Conservation (phyloP, 768 basidiomycete species). For the Kwoniella pini region DNA sequence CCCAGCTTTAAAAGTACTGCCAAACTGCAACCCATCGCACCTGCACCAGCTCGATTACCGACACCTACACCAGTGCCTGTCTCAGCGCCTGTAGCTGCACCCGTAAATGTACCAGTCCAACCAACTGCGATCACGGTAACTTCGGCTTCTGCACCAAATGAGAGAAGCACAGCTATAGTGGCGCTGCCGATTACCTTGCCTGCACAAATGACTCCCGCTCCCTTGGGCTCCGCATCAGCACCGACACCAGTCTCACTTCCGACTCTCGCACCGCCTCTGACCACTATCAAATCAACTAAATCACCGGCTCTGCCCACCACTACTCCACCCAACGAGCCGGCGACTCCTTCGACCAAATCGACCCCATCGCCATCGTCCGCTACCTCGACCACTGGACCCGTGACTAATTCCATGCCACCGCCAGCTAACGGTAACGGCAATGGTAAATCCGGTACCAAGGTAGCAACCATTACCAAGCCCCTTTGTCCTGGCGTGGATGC, state of each 20-base stretch:
- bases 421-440: neutral
- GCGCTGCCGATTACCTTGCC: slow-evolving; percentile 10
- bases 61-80: neutral
- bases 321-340: slow-evolving; percentile 8
- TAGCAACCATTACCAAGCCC: slow-evolving; percentile 22
- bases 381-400: neutral
- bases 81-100: neutral
- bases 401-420: neutral
- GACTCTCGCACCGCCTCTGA: no score
- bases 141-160: slow-evolving; percentile 1
- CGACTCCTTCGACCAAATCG: neutral
- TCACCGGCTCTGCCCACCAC: neutral
- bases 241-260: neutral
- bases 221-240: neutral
- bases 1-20: neutral
- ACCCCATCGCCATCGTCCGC: slow-evolving; percentile 2
- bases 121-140: slow-evolving; percentile 11
- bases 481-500: slow-evolving; percentile 38
- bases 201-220: neutral
- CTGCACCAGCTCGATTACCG: neutral
- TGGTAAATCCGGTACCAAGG: slow-evolving; percentile 9
- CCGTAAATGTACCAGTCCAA: slow-evolving; percentile 1
- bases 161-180: slow-evolving; percentile 2
- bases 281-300: neutral
- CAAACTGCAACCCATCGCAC: slow-evolving; percentile 9